These are phyloP conservation scores for Obba rivulosa DNA, from an alignment of 768 basidiomycete species.

Conservation along the genomic window DNA sequence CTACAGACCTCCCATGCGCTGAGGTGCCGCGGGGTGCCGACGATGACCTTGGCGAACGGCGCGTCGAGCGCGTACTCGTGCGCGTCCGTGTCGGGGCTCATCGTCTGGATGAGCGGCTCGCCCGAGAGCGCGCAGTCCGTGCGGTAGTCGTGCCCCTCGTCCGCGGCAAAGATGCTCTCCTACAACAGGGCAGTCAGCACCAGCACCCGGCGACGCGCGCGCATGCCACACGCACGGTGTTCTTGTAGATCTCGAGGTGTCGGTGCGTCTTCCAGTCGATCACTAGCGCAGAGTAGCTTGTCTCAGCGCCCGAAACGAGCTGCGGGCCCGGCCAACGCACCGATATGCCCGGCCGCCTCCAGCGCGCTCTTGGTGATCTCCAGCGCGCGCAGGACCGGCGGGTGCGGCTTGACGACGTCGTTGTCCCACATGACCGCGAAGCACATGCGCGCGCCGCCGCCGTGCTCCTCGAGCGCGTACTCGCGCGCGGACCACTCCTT, in stretches of 20 bases:
- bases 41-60: constrained; percentile 39
- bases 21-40: constrained; percentile 29
- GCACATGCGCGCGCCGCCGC: constrained; percentile 38
- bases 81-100: constrained; percentile 29
- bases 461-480: constrained; percentile 44
- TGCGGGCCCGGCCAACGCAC: constrained; percentile 28
- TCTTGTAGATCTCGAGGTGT: constrained; percentile 40
- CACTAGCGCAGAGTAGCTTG: constrained; percentile 36
- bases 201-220: too few species aligned
- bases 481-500: constrained; percentile 43
- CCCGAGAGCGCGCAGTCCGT: constrained; percentile 33
- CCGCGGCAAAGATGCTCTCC: constrained; percentile 35
- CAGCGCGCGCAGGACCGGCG: constrained; percentile 60
- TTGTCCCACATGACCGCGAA: constrained; percentile 67
- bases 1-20: constrained; percentile 22
- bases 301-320: background rate
- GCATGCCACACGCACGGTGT: constrained; percentile 14
- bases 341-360: constrained; percentile 56
- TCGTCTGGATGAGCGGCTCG: constrained; percentile 37
- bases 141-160: constrained; percentile 35
- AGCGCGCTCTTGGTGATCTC: constrained; percentile 53
- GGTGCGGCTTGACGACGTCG: constrained; percentile 51
- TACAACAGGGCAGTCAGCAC: constrained; percentile 7
- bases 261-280: constrained; percentile 63
- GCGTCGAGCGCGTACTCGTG: constrained; percentile 36